Evolutionary conservation across 805 yeast species (phyloP), one percentile per base, ranked within the genome.

Genomic region (Debaryomyces hansenii): DNA sequence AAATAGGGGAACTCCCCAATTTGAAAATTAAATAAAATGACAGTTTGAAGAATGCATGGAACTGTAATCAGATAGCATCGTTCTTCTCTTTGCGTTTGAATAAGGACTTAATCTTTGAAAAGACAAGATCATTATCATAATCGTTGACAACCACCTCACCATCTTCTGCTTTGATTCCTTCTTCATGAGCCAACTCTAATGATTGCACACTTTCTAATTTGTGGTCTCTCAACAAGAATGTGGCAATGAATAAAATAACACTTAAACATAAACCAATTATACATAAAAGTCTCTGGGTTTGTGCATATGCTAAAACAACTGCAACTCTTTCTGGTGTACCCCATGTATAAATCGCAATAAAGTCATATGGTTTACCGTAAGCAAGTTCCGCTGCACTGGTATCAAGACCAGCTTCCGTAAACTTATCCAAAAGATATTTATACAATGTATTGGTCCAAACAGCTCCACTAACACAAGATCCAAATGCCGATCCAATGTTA

Each of bases 401-500:
- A 42, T 66, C 57, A 9, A 77, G 50, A 3, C 63, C 65, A 24
- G 56, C 52, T 5, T 49, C 42, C 6, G 40, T 44, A 45, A 67
- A 57, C 44, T 74, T 56, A 40, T 67, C 62, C 28, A 56, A 46
- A 41, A 82, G 62, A 54, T 73, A 58, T 18, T 59, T 56, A 58
- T 80, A 85, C 55, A 85, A 67, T 14, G 72, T 58, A 52, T 83
- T 80, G 11, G 87, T 79, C 89, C 89, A 85, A 37, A 85, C 73
- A 27, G 89, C 88, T 53, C 89, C 90, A 16, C 87, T 75, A 20
- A 85, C 76, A 20, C 85, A 65, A 28, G 76, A 64, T 18, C 90
- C 90, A 41, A 84, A 54, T 4, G 87, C 86, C 10, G 80, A 62
- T 6, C 91, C 91, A 46, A 85, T 71, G 53, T 79, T 75, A 60